Conservation (phyloP, 108 stramenopile genomes). For the Cyclotella choctawhatcheeana region DNA sequence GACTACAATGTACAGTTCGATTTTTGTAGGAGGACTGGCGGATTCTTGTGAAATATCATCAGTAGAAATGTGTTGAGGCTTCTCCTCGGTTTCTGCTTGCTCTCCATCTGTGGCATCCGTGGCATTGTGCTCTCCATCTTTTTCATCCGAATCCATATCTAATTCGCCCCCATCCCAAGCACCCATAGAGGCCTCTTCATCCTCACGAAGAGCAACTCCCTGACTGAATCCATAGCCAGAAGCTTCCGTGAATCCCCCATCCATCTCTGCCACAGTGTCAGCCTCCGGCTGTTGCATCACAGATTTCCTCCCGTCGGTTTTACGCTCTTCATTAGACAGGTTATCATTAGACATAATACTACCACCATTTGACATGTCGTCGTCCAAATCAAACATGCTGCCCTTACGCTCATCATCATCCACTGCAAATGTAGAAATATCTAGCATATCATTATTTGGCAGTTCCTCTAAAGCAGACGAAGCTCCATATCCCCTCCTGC, state of each 20-base stretch:
- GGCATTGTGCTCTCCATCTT: not conserved
- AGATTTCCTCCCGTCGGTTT: not conserved
- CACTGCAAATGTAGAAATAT: constrained; percentile 2
- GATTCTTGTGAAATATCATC: not conserved
- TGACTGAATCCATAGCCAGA: constrained; percentile 10
- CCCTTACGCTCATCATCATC: not conserved
- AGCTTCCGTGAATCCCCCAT: constrained; percentile 1
- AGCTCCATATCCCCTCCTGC: constrained; percentile 1
- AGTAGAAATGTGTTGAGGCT: not conserved
- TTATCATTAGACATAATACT: not conserved
- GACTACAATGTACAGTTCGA: constrained; percentile 17
- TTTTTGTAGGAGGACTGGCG: constrained; percentile 2
- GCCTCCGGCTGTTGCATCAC: constrained; percentile 3
- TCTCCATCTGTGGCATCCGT: not conserved
- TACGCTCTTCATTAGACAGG: not conserved
- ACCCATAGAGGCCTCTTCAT: not conserved
- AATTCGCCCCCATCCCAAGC: not conserved
- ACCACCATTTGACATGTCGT: not conserved
- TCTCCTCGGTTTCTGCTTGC: not conserved
- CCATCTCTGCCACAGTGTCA: not conserved
- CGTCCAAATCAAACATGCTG: not conserved
- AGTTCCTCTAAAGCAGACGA: constrained; percentile 1
- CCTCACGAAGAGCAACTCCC: not conserved
- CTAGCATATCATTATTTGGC: not conserved
- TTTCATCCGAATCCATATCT: not conserved